phyloP scores from a whole-genome alignment of 2,329 filamentous ascomycete genomes.

The Apiospora saccharicola region DNA sequence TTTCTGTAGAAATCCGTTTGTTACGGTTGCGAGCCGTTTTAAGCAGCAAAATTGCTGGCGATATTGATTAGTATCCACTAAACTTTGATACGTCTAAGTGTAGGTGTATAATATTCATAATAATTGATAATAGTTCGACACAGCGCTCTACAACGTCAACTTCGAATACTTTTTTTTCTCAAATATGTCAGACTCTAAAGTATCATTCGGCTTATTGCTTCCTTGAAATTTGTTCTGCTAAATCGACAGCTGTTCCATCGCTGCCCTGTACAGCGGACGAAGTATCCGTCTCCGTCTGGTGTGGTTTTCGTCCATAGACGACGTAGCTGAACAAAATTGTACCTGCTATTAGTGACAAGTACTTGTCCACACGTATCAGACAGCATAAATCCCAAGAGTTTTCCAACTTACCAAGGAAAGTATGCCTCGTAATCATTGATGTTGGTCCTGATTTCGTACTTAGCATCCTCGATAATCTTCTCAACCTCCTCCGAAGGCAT shows the following conservation, averaged over 20 bases:
- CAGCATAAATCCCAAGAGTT: not conserved
- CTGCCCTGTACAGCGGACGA: not conserved
- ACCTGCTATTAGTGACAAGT: not conserved
- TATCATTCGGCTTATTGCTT: not conserved
- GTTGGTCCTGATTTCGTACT: constrained; percentile 2
- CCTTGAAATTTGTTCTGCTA: no score
- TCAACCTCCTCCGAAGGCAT: not conserved
- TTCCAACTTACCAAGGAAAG: not conserved
- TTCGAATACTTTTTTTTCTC: not conserved
- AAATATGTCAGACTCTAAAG: not conserved
- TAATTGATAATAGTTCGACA: not conserved
- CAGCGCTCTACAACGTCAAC: not conserved
- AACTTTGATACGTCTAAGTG: not conserved
- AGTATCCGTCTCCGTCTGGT: not conserved
- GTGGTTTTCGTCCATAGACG: not conserved
- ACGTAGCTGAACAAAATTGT: not conserved
- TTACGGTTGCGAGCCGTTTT: constrained; percentile 4
- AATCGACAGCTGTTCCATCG: not conserved
- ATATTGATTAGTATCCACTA: not conserved
- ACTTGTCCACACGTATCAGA: not conserved
- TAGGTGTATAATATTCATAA: not conserved
- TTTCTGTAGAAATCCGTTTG: not conserved
- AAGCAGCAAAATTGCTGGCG: not conserved
- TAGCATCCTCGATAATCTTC: not conserved
- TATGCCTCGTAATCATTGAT: not conserved